Evolutionary conservation across 2,329 filamentous ascomycete species (phyloP).

Genomic region (Falciphora oryzae): DNA sequence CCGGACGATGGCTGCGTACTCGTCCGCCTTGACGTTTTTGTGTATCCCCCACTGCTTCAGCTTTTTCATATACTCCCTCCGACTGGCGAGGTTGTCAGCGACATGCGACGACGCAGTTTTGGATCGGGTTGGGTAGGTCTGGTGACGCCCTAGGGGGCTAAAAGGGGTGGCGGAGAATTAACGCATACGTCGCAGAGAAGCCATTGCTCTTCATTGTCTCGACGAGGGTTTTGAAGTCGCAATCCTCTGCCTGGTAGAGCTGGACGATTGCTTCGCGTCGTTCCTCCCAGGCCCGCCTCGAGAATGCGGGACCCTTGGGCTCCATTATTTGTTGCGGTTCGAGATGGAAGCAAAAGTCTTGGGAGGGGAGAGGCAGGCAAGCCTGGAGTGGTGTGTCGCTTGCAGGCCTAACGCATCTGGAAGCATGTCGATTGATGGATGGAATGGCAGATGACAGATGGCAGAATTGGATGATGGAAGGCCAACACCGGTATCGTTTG

Average conservation of each 20-base stretch:
- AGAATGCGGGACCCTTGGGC: background rate
- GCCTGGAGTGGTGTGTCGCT: too few species aligned
- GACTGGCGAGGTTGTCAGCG: background rate
- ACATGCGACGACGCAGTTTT: too few species aligned
- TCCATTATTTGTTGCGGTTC: too few species aligned
- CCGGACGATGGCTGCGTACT: slow-evolving; percentile 4
- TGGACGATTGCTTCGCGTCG: background rate
- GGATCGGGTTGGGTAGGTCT: too few species aligned
- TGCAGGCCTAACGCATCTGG: too few species aligned
- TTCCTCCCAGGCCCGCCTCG: background rate
- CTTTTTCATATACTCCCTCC: slow-evolving; percentile 4
- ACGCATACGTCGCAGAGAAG: background rate
- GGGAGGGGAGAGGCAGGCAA: too few species aligned
- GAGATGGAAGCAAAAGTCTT: too few species aligned
- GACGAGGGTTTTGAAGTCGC: background rate
- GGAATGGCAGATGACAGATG: too few species aligned
- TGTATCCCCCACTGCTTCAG: slow-evolving; percentile 1
- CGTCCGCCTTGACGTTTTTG: slow-evolving; percentile 6
- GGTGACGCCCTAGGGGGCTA: too few species aligned
- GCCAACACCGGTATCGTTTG: too few species aligned
- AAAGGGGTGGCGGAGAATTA: background rate
- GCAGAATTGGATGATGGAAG: too few species aligned
- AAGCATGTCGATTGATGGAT: too few species aligned
- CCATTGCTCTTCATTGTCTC: slow-evolving; percentile 1
- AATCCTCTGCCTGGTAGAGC: background rate